Conservation (phyloP, 805 yeast species). For the Saturnispora dispora region DNA sequence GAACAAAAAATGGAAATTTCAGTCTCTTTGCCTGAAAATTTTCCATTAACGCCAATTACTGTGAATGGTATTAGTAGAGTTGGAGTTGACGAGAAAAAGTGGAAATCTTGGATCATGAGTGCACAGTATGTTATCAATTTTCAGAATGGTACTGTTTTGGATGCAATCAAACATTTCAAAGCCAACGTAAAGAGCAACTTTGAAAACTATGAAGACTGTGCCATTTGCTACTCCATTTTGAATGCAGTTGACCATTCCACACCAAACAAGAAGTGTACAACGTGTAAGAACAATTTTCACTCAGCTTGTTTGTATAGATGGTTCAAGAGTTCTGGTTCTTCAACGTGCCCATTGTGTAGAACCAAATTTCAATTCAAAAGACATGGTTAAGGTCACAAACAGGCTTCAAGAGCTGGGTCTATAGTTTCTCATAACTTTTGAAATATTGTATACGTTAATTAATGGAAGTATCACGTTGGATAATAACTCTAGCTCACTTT, state of each 20-base stretch:
- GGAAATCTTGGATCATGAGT: slow-evolving; percentile 93
- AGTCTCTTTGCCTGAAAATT: slow-evolving; percentile 61
- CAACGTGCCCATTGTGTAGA: slow-evolving; percentile 93
- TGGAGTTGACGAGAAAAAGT: slow-evolving; percentile 85
- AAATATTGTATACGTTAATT: too few species aligned
- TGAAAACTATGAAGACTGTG: slow-evolving; percentile 93
- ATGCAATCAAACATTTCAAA: slow-evolving; percentile 58
- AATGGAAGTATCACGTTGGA: not conserved
- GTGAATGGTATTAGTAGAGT: slow-evolving; percentile 73
- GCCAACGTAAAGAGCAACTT: slow-evolving; percentile 77
- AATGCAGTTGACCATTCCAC: slow-evolving; percentile 80
- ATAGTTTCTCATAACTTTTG: too few species aligned
- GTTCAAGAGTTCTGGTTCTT: slow-evolving; percentile 90
- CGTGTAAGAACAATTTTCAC: slow-evolving; percentile 91
- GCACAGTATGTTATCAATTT: slow-evolving; percentile 75
- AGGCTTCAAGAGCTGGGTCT: not conserved
- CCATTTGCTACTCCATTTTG: slow-evolving; percentile 87
- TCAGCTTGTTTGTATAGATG: slow-evolving; percentile 93
- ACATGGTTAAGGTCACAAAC: slow-evolving; percentile 12
- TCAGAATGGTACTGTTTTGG: slow-evolving; percentile 62
- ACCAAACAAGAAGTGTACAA: slow-evolving; percentile 80
- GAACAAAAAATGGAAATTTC: slow-evolving; percentile 80
- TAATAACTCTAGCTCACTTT: too few species aligned
- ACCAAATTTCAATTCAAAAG: slow-evolving; percentile 27
- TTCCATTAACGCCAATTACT: slow-evolving; percentile 66